Base-by-base conservation (phyloP, 2,329 filamentous ascomycete genomes). In the Chrysosporium queenslandicum region DNA sequence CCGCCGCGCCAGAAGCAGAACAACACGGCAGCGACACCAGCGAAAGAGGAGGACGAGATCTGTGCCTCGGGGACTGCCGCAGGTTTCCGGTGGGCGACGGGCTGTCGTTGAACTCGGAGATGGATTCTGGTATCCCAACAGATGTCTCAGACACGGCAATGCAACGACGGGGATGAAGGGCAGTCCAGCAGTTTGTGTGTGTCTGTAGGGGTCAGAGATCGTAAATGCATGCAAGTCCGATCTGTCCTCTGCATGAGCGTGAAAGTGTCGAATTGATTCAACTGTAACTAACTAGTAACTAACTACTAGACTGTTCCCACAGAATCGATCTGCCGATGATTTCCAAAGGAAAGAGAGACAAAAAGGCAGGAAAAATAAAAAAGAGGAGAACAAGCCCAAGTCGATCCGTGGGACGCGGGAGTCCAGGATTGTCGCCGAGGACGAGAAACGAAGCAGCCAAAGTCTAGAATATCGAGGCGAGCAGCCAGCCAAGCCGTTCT, bases 171-270 rank as follows among this genome's bases (percentile, higher is more conserved):
- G 46, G 36, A 49, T 49, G 20, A 41, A 23, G 9, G 16, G 36
- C 25, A 40, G 34, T 29, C 11, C 12, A 40, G 21, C 4, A 12
- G 32, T 6, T 4, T 34, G 27, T 4, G 16, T 41, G 9, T 21
- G 39, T 41, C n/a, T n/a, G n/a, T n/a, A n/a, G n/a, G n/a, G n/a
- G 8, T 12, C 14, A 29, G 14, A 9, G 18, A 23, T 49, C 46
- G 46, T 49, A 49, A 49, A 49, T 41, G 46, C 46, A 49, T 49
- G 46, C 46, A 36, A 49, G 36, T 40, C 20, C 23, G 46, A 40
- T 32, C 34, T 34, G n/a, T n/a, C n/a, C n/a, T 49, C 21, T 49
- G 46, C 46, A 49, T 40, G 46, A 49, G n/a, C n/a, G n/a, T n/a
- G n/a, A n/a, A n/a, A n/a, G n/a, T n/a, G n/a, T n/a, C n/a, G n/a